Conservation (phyloP, 768 basidiomycete genomes). For the Russula virescens region DNA sequence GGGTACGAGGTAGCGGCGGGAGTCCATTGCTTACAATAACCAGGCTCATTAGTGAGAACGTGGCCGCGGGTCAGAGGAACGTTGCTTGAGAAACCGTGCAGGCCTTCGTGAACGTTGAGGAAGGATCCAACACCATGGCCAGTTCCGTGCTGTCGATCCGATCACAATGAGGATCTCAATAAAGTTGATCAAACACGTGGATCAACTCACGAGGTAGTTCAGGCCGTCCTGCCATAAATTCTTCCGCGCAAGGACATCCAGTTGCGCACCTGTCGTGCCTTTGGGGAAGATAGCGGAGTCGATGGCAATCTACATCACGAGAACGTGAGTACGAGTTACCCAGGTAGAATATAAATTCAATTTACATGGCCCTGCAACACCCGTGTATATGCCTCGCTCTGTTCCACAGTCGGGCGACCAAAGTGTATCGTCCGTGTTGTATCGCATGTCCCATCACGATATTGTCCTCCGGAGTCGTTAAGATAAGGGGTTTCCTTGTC, state of each 20-base stretch:
- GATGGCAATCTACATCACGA: constrained; percentile 68
- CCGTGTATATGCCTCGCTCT: constrained; percentile 87
- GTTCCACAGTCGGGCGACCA: constrained; percentile 78
- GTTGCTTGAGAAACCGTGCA: constrained; percentile 67
- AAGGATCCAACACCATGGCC: constrained; percentile 89
- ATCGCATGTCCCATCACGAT: constrained; percentile 85
- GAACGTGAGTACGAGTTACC: constrained; percentile 17
- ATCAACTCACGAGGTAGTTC: constrained; percentile 60
- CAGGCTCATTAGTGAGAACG: constrained; percentile 92
- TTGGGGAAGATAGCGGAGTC: constrained; percentile 87
- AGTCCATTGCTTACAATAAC: constrained; percentile 62
- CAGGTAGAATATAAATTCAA: constrained; percentile 26
- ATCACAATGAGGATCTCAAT: constrained; percentile 6
- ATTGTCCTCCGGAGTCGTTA: constrained; percentile 91
- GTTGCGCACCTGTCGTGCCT: constrained; percentile 75
- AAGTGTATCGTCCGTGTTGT: constrained; percentile 81
- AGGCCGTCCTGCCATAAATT: constrained; percentile 83
- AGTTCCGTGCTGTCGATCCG: constrained; percentile 64
- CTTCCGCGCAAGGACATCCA: constrained; percentile 86
- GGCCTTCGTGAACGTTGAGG: constrained; percentile 80
- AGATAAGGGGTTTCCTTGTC: constrained; percentile 79
- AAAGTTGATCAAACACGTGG: constrained; percentile 1
- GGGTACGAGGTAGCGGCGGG: neutral
- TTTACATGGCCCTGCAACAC: constrained; percentile 95
- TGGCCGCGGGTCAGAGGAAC: constrained; percentile 78